Percentiles rank a stretch among this genome's conserved stretches.
phyloP scores from a whole-genome alignment of 169 alveolate species.

The Cryptosporidium baileyi region DNA sequence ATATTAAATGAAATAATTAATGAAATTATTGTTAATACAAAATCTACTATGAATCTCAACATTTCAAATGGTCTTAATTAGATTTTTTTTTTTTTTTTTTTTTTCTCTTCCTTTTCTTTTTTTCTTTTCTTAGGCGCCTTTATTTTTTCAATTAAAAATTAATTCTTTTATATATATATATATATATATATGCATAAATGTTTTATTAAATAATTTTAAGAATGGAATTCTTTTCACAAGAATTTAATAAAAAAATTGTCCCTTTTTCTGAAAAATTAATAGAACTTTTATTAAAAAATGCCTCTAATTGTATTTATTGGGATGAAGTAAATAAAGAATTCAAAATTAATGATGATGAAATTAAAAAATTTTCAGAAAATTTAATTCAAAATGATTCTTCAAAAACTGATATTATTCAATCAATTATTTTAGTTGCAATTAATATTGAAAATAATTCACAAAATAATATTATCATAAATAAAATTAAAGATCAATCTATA shows the following conservation, averaged over 20 bases:
- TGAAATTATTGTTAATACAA: background rate
- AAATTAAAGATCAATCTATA: background rate
- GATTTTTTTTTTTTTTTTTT: too few species aligned
- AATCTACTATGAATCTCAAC: background rate
- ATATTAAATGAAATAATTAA: constrained; percentile 7
- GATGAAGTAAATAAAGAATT: background rate
- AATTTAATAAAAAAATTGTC: background rate
- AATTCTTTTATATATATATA: background rate
- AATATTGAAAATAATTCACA: background rate
- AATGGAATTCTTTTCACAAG: constrained; percentile 16
- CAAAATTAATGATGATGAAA: background rate
- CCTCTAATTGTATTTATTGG: constrained; percentile 1
- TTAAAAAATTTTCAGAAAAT: constrained; percentile 6
- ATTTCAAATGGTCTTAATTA: too few species aligned
- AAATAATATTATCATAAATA: background rate
- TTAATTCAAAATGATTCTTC: background rate
- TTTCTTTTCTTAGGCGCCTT: background rate
- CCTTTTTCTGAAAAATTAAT: constrained; percentile 19
- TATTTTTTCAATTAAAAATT: background rate
- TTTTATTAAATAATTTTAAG: background rate
- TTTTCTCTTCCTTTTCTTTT: background rate
- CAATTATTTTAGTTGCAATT: background rate
- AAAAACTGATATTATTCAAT: background rate
- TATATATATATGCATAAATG: too few species aligned
- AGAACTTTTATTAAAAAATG: background rate